phyloP scores from a whole-genome alignment of 129 eudicot genomes.

The Tanacetum coccineum region DNA sequence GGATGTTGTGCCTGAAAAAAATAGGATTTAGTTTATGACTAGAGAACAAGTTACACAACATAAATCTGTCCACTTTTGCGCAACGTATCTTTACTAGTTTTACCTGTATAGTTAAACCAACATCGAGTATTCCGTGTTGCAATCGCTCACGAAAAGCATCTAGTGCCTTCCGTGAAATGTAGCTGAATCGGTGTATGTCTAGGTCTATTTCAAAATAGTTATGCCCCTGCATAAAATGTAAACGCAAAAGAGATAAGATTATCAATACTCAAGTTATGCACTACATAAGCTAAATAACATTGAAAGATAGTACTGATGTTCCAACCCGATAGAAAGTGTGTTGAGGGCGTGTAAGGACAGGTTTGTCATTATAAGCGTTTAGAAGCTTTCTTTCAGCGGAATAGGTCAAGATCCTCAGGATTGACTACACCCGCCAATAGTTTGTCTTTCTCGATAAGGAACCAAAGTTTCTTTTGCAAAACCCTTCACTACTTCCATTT shows the following conservation, averaged over 20 bases:
- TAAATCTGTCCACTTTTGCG: background rate
- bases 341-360: conserved; percentile 93
- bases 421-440: conserved; percentile 71
- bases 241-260: too few relatives aligned
- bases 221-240: conserved; percentile 43
- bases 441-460: conserved; percentile 84
- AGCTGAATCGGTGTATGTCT: conserved; percentile 83
- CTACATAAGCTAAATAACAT: background rate
- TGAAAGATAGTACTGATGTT: background rate
- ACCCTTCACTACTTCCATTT: conserved; percentile 64
- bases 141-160: conserved; percentile 62
- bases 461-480: conserved; percentile 61
- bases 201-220: conserved; percentile 76
- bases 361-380: conserved; percentile 72
- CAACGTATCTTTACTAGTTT: background rate
- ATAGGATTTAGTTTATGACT: background rate
- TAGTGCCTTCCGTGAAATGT: conserved; percentile 70
- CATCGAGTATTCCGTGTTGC: conserved; percentile 60
- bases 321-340: conserved; percentile 65
- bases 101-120: conserved; percentile 83
- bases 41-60: background rate
- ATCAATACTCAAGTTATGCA: too few relatives aligned
- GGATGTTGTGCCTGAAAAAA: conserved; percentile 65
- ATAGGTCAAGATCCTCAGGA: conserved; percentile 78
- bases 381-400: conserved; percentile 75